These are phyloP conservation scores for Wickerhamiella infanticola DNA, from an alignment of 1,139 yeast genomes.

Conservation along the genomic window DNA sequence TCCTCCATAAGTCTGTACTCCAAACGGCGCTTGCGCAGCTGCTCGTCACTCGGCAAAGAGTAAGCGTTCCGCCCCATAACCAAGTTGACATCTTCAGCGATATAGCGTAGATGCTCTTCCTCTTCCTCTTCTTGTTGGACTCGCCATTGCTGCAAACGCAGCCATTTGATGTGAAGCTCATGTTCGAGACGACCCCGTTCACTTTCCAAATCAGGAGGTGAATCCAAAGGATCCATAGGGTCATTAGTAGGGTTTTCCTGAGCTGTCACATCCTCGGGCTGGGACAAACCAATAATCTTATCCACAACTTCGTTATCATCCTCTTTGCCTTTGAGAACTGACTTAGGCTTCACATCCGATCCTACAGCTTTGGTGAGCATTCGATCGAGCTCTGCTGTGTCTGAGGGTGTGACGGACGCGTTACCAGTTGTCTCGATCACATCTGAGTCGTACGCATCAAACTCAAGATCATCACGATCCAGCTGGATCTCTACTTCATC, in stretches of 20 bases:
- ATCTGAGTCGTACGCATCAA: background rate
- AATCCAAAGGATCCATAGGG: background rate
- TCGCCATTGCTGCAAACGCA: constrained; percentile 14
- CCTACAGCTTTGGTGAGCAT: background rate
- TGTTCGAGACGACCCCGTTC: constrained; percentile 9
- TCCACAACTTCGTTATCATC: background rate
- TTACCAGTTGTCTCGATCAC: background rate
- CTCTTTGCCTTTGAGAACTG: background rate
- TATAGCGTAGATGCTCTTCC: constrained; percentile 11
- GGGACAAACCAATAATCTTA: background rate
- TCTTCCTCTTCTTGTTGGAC: constrained; percentile 15
- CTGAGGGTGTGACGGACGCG: background rate
- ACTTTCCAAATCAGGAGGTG: background rate
- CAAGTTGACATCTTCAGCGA: background rate
- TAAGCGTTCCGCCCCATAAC: constrained; percentile 1
- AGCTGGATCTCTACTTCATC: background rate
- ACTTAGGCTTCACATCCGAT: background rate
- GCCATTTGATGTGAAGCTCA: constrained; percentile 12
- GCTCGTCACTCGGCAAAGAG: background rate
- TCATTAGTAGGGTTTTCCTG: background rate
- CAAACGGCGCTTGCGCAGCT: background rate
- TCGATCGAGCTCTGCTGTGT: background rate
- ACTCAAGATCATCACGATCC: background rate
- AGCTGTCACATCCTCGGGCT: background rate
- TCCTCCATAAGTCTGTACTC: background rate